Evolutionary conservation across 164 flowering plant species (phyloP), one percentile per base, ranked within the genome.

Genomic region (Liquidambar formosana): DNA sequence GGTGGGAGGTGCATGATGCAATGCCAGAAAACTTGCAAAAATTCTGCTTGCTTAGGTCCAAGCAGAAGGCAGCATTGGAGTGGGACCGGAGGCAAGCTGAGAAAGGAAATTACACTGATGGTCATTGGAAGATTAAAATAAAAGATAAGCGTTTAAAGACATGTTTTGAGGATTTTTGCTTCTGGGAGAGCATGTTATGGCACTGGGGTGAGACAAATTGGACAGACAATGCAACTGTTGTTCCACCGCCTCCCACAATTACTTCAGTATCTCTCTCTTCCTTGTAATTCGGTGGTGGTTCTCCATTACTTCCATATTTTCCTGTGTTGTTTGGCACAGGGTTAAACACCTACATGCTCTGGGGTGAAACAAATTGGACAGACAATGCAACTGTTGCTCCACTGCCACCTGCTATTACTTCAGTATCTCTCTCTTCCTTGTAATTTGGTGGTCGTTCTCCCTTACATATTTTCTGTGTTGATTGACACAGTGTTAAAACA

Each of bases 81-180:
- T 93, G 98, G 98, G 96, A 91, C 59, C 75, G 98, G 38, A 83
- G 93, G 74, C 96, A 88, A 76, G 98, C 98, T 8, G 87, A 91
- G 86, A 92, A 88, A 68, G 93, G 68, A 25, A 89, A 88, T 53
- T 92, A 75, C 74, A 80, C 84, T 0, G 89, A 94, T 71, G 93
- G 91, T 23, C 98, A 90, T 68, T 92, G 98, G 98, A 88, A 73
- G 75, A 89, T 85, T 19, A 80, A 88, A 67, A 87, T 94, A 14
- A 77, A 82, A 67, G 98, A 94, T 69, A 63, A 72, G 1, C 80
- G 87, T 22, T 54, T 83, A 22, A 72, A 80, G 25, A 79, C 67
- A 0, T 87, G 94, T 59, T 78, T 85, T 43, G 93, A 89, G 64
- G 75, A 82, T 9, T 83, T 84, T 60, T 89, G 93, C 77, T 84